Percentiles rank a stretch among this genome's conserved stretches.
phyloP scores from a whole-genome alignment of 2,329 filamentous ascomycete genomes.

The Seiridium unicorne region DNA sequence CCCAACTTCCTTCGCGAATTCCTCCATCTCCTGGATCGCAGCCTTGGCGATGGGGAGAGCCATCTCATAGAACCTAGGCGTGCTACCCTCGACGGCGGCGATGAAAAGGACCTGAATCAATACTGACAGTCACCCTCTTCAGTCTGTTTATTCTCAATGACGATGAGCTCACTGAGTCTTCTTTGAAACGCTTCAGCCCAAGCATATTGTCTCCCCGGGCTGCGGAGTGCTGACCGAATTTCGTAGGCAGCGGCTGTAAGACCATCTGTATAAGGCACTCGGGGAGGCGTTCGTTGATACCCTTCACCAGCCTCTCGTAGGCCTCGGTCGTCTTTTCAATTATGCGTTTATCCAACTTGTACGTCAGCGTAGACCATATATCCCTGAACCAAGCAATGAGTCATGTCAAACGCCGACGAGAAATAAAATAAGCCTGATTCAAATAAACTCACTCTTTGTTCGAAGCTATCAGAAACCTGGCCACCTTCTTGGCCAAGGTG shows the following conservation, averaged over 20 bases:
- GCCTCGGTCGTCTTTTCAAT: constrained; percentile 35
- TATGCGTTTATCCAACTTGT: constrained; percentile 19
- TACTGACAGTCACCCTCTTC: neutral
- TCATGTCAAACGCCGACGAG: neutral
- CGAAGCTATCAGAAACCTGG: neutral
- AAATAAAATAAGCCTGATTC: too few species aligned
- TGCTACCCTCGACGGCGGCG: neutral
- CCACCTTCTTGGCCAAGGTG: constrained; percentile 6
- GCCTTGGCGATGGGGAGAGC: constrained; percentile 27
- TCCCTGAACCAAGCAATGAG: neutral
- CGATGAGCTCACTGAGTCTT: constrained; percentile 18
- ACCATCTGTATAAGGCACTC: constrained; percentile 26
- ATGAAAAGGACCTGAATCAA: neutral
- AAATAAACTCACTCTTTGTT: neutral
- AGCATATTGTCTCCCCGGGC: constrained; percentile 38
- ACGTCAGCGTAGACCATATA: constrained; percentile 13
- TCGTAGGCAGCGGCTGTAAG: constrained; percentile 35
- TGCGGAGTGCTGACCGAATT: constrained; percentile 29
- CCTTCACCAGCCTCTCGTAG: constrained; percentile 34
- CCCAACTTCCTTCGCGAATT: constrained; percentile 10
- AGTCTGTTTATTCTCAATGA: neutral
- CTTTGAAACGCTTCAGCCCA: constrained; percentile 30
- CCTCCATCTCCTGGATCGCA: constrained; percentile 20
- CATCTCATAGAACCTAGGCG: constrained; percentile 23
- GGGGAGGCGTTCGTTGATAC: constrained; percentile 22